Percentiles rank a stretch among this genome's conserved stretches.
Conservation (phyloP, 192 early-diverging fungal species). For the Linnemannia zychae region DNA sequence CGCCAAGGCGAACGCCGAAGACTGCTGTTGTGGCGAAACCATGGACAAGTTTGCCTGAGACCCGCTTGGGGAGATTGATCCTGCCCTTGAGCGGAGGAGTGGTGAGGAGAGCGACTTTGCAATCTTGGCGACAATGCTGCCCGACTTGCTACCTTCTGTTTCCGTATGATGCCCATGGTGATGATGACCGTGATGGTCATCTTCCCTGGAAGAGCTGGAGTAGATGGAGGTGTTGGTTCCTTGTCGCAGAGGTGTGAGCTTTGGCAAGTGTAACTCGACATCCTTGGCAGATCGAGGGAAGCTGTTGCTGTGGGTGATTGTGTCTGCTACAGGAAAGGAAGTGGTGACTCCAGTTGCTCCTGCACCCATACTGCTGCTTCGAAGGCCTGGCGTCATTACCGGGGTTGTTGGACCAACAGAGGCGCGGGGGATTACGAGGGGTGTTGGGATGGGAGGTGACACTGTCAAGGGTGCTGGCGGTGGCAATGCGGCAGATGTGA, state of each 20-base stretch:
- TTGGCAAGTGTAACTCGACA: background rate
- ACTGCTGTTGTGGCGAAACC: slow-evolving; percentile 32
- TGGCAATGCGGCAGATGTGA: slow-evolving; percentile 35
- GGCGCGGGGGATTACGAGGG: background rate
- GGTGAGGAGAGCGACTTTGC: slow-evolving; percentile 43
- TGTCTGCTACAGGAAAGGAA: background rate
- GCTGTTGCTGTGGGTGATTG: background rate
- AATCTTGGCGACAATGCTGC: slow-evolving; percentile 34
- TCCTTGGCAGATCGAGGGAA: background rate
- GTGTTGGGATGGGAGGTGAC: background rate
- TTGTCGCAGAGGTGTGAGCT: background rate
- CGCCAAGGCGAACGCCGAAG: slow-evolving; percentile 34
- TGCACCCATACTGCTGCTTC: background rate
- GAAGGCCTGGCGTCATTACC: background rate
- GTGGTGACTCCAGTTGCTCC: background rate
- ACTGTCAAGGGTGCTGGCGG: background rate
- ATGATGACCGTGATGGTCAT: background rate
- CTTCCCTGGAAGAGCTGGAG: background rate
- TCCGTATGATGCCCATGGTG: background rate
- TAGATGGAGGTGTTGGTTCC: background rate
- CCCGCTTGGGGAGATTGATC: slow-evolving; percentile 20
- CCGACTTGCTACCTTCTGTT: background rate
- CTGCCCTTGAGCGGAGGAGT: slow-evolving; percentile 5
- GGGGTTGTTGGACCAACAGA: background rate
- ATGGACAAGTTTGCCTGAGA: slow-evolving; percentile 3